Evolutionary conservation across 257 asterid genomes (phyloP), one percentile per base, ranked within the genome.

Genomic region (Plantago major): DNA sequence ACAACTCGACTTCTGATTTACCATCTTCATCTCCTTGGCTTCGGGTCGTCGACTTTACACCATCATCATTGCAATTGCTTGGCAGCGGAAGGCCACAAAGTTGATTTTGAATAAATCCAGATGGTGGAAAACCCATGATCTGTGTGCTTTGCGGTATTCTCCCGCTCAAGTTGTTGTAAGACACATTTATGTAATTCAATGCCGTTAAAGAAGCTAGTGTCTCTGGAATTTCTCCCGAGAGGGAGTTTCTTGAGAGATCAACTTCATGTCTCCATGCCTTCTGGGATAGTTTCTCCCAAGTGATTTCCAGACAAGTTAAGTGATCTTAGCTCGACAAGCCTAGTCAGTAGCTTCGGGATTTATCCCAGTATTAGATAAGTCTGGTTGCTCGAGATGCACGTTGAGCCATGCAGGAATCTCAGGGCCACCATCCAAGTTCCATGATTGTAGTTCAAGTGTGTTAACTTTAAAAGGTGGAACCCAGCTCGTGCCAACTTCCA

Each of bases 301-400:
- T 74, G 65, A 57, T 77, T 77, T 0, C 44, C 38, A 0, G 78
- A 76, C 40, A 74, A 48, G 57, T 69, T 76, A 10, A 78, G 69
- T 3, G 74, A 70, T 43, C 47, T 40, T 64, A 76, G 42, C 38
- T 68, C 68, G 18, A 43, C 62, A 10, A 78, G 73, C 13, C 65
- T 19, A 7, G 79, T 71, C 6, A 80, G 0, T 28, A 51, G 79
- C 37, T 13, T 28, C 11, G 80, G 82, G 44, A 79, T 73, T 3
- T 62, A 63, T 17, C 82, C 78, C 76, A 9, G 70, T 62, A 13
- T 19, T 47, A 1, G 82, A 79, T 28, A 80, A 42, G 56, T 76
- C 78, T 5, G 65, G 58, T 0, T 0, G 0, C 0, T 0, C 0
- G 4, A 71, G 49, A n/a, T 4, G 74, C 3, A 68, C 45, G 0